Base-by-base conservation (phyloP, 345 rosid genomes). In the Salix dunnii region DNA sequence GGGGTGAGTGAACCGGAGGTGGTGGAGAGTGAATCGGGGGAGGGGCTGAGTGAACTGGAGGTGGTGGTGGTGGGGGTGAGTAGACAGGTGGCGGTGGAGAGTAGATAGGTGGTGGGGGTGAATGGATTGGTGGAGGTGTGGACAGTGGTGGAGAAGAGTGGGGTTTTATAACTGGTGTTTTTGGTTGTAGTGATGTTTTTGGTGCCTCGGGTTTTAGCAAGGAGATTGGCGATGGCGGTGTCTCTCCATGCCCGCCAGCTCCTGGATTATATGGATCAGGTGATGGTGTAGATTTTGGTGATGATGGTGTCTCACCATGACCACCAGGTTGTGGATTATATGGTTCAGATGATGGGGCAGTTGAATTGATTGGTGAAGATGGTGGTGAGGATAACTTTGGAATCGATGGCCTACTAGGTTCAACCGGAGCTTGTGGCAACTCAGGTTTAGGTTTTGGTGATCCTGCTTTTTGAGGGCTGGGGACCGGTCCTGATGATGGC, bases 11-110 rank as follows among this genome's bases (percentile, higher is more conserved):
- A 0, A 79, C 72, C 0, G 70, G 85, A 83, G 87, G 83, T 0
- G 90, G 87, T 12, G 78, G 84, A 0, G 84, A 53, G 65, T 48
- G 53, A 0, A 80, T 79, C 6, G 72, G 62, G 17, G 83, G 82
- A 0, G 72, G 81, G 69, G 76, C 77, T 0, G 86, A 78, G 2
- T 64, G 16, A 0, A 73, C 58, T 0, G 76, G 71, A 6, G 61
- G 80, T 2, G 40, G n/a, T 0, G 76, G 81, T 38, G 81, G 82
- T 0, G 85, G 67, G 0, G 74, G 74, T 0, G 81, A 78, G 25
- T 72, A 49, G 1, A 63, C 53, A 0, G 80, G 76, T 23, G 80
- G 76, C 0, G 76, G 76, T 2, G 80, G 63, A 0, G 73, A 28
- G 21, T 23, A 70, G 2, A 23, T 27, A 0, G 85, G 80, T 4